Conservation (phyloP, 2,329 filamentous ascomycete species). For the Aphanoascus verrucosus region DNA sequence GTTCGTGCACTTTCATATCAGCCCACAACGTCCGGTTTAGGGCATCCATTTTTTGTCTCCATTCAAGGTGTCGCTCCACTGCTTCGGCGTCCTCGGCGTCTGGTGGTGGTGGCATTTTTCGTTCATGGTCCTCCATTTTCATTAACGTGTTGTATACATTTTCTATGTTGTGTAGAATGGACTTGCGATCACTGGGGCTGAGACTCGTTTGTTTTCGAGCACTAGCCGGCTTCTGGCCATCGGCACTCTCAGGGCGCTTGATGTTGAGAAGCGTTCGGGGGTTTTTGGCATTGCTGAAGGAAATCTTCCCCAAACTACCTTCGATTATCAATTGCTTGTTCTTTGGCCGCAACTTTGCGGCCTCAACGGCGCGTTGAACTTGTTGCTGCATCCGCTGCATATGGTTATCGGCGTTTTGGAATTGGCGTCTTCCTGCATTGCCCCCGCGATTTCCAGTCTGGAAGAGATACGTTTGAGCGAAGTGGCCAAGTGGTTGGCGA, state of each 20-base stretch:
- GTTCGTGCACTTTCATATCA: conserved; percentile 83
- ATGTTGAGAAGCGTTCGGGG: conserved; percentile 91
- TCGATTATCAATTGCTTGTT: conserved; percentile 95
- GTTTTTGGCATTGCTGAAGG: conserved; percentile 97
- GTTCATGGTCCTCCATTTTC: conserved; percentile 87
- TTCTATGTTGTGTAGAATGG: conserved; percentile 76
- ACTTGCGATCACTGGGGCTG: conserved; percentile 66
- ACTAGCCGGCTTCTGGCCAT: conserved; percentile 43
- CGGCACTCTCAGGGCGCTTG: conserved; percentile 66
- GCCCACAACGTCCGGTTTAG: conserved; percentile 75
- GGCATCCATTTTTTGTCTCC: conserved; percentile 59
- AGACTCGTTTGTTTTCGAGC: conserved; percentile 40
- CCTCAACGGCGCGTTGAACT: conserved; percentile 91
- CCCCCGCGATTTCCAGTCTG: conserved; percentile 78
- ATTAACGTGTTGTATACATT: conserved; percentile 78
- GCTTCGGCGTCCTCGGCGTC: conserved; percentile 57
- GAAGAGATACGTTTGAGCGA: conserved; percentile 94
- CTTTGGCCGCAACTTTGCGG: conserved; percentile 94
- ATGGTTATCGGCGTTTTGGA: conserved; percentile 83
- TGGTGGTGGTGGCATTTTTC: conserved; percentile 60
- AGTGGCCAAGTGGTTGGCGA: conserved; percentile 85
- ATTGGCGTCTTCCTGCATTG: conserved; percentile 55
- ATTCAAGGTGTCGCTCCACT: conserved; percentile 65
- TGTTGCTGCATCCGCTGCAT: conserved; percentile 99
- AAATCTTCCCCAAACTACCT: conserved; percentile 92